These are phyloP conservation scores for Aspergillus arachidicola DNA, from an alignment of 2,329 filamentous ascomycete species.

Conservation along the genomic window DNA sequence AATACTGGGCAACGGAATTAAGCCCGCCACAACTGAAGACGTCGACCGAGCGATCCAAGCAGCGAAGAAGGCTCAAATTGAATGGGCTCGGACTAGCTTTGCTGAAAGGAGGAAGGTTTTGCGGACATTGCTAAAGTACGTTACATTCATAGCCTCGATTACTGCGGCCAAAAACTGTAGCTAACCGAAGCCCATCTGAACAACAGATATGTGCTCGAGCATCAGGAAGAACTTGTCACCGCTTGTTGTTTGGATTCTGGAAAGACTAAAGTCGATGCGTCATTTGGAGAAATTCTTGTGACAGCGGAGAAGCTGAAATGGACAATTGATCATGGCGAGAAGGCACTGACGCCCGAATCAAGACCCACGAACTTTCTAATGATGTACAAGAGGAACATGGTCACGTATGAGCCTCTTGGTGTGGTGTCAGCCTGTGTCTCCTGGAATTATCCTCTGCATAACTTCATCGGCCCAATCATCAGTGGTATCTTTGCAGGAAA, in stretches of 20 bases:
- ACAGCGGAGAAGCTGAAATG: constrained; percentile 92
- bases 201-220: constrained; percentile 72
- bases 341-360: constrained; percentile 69
- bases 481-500: constrained; percentile 90
- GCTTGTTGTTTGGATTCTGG: constrained; percentile 90
- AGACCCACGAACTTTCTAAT: constrained; percentile 90
- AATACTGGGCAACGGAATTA: constrained; percentile 66
- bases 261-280: constrained; percentile 93
- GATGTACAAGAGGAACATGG: constrained; percentile 91
- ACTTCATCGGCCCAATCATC: constrained; percentile 87
- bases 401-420: constrained; percentile 87
- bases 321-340: constrained; percentile 89
- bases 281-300: constrained; percentile 91
- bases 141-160: not conserved
- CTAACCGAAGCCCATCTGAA: not conserved
- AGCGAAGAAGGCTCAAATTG: constrained; percentile 71
- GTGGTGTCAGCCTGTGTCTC: constrained; percentile 91
- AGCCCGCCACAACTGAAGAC: constrained; percentile 72
- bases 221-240: constrained; percentile 83
- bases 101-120: constrained; percentile 76
- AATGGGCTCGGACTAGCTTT: constrained; percentile 80
- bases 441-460: constrained; percentile 98
- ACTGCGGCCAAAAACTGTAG: not conserved
- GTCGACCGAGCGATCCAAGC: constrained; percentile 78
- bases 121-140: constrained; percentile 71